Evolutionary conservation across 2,329 filamentous ascomycete genomes (phyloP), one percentile per base, ranked within the genome.

Genomic region (Scorias spongiosa): DNA sequence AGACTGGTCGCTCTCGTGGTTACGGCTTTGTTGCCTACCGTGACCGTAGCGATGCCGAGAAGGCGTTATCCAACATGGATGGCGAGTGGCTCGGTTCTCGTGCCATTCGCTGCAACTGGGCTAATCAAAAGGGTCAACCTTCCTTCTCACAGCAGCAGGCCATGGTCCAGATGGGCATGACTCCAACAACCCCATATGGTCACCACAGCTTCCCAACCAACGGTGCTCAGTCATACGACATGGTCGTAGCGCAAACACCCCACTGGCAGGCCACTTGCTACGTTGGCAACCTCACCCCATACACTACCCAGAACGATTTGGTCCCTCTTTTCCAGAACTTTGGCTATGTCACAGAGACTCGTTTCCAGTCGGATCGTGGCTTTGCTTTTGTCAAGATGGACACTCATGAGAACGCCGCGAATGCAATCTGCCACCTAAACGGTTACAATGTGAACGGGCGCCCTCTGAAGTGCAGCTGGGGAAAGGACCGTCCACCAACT

Each of bases 381-480:
- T 98, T 98, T 62, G 87, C 91, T 7, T 98, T 98, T 63, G 86
- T 98, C 65, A 98, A 98, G 73, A 94, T 98, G 88, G 91, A 98
- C 63, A 83, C 80, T 6, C 91, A 98, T 59, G 91, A 98, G 68
- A 95, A 95, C 59, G 91, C 91, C 2, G 88, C 91, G 44, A 94
- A 94, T 83, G 87, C 88, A 29, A 98, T 98, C 59, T 98, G 91
- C 67, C 88, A 96, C 62, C 75, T 98, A 59, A 96, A 89, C 57
- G 89, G 89, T 29, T 98, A 96, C 70, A 93, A 95, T 54, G 89
- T 98, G 56, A 95, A 98, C 58, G 91, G 91, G 42, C 81, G 91
- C 52, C 91, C 91, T 43, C 68, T 98, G 55, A 98, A 98, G 75
- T 98, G 91, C 75, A 96, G 89, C 66, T 98, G 91, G 91, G 91